Evolutionary conservation across 2,329 filamentous ascomycete genomes (phyloP).

Genomic region (Claviceps digitariae): DNA sequence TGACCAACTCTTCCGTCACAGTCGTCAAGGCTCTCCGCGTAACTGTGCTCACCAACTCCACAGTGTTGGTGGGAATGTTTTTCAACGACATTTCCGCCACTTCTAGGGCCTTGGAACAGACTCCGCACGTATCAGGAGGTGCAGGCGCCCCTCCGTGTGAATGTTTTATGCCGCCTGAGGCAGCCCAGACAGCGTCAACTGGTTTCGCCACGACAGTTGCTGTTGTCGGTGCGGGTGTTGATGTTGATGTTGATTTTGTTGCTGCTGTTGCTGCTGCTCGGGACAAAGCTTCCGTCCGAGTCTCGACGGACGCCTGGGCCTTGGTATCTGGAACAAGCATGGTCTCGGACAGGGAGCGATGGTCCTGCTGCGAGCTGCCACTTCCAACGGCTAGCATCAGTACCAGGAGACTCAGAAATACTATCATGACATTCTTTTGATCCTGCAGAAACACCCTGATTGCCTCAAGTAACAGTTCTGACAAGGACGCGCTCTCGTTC

Average conservation of each 20-base stretch:
- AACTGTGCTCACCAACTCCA: constrained; percentile 2
- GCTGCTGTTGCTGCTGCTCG: neutral
- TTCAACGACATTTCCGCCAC: constrained; percentile 1
- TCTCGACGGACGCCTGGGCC: neutral
- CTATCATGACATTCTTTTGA: constrained; percentile 45
- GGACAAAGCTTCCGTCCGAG: neutral
- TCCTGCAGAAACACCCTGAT: constrained; percentile 41
- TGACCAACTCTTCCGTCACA: constrained; percentile 12
- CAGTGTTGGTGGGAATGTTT: constrained; percentile 1
- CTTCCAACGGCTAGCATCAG: constrained; percentile 32
- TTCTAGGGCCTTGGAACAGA: constrained; percentile 8
- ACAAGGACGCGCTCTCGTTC: constrained; percentile 33
- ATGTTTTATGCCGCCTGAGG: constrained; percentile 1
- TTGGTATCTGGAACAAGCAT: neutral
- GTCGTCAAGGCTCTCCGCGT: constrained; percentile 15
- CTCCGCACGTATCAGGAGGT: constrained; percentile 12
- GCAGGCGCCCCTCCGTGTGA: constrained; percentile 3
- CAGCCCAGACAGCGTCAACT: constrained; percentile 16
- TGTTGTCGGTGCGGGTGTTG: neutral
- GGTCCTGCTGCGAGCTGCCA: constrained; percentile 10
- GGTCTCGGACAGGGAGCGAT: constrained; percentile 2
- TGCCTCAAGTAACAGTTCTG: constrained; percentile 40
- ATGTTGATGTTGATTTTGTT: neutral
- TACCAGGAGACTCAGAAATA: constrained; percentile 38
- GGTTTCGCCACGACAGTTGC: neutral